Evolutionary conservation across 352 stramenopile species (phyloP).

Genomic region (Phytophthora parvispora): DNA sequence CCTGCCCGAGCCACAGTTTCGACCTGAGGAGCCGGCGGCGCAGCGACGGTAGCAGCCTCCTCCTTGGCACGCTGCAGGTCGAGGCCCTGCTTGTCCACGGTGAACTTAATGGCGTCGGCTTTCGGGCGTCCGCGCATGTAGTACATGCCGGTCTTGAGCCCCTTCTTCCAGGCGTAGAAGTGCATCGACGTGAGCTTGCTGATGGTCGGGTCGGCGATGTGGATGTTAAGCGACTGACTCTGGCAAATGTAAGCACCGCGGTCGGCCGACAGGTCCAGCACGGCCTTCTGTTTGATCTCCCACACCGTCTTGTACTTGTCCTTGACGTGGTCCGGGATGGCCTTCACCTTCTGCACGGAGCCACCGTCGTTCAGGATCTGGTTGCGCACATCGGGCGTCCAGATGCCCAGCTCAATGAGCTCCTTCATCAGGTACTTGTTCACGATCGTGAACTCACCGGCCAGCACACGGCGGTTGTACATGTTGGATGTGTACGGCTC

Average conservation of each 20-base stretch:
- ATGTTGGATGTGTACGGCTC: conserved; percentile 99
- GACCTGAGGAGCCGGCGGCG: conserved; percentile 28
- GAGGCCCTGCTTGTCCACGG: conserved; percentile 97
- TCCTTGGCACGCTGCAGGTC: conserved; percentile 52
- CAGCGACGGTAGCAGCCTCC: background rate
- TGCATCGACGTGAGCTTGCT: conserved; percentile 99
- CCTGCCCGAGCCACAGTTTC: conserved; percentile 49
- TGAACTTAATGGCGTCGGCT: conserved; percentile 99
- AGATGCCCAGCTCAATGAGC: conserved; percentile 96
- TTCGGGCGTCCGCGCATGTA: conserved; percentile 99
- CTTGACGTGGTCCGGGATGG: conserved; percentile 86
- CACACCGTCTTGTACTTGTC: conserved; percentile 99
- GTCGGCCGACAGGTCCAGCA: conserved; percentile 99
- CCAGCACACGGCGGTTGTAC: conserved; percentile 99
- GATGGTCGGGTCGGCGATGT: conserved; percentile 98
- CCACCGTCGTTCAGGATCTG: conserved; percentile 98
- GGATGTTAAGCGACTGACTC: conserved; percentile 98
- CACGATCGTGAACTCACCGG: conserved; percentile 99
- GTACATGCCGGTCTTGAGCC: conserved; percentile 99
- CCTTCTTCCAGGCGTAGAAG: conserved; percentile 99
- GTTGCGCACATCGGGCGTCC: conserved; percentile 98
- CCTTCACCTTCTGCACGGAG: conserved; percentile 95
- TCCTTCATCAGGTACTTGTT: conserved; percentile 99
- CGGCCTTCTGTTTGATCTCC: conserved; percentile 99
- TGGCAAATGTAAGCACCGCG: conserved; percentile 99